A percentile compares a stretch with the other conserved stretches of the same genome.
These are phyloP conservation scores for Paramecium pentaurelia DNA, from an alignment of 73 alveolate species.

Conservation along the genomic window DNA sequence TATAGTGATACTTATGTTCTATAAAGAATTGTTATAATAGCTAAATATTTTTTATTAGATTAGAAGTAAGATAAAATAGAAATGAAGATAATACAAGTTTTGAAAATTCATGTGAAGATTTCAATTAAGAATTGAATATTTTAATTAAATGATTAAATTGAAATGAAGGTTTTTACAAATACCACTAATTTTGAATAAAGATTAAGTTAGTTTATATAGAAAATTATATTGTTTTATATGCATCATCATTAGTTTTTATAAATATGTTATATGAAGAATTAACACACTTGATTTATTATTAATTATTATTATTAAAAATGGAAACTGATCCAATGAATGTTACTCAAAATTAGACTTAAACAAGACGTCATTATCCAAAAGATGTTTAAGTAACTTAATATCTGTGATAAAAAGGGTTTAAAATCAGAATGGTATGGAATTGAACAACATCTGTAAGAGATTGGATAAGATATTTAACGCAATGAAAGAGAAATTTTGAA, in stretches of 20 bases:
- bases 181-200: not conserved
- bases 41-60: too few relatives aligned
- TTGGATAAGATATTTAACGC: not conserved
- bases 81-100: too few relatives aligned
- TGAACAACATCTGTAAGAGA: not conserved
- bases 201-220: not conserved
- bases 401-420: not conserved
- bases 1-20: too few relatives aligned
- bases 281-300: not conserved
- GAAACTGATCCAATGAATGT: conserved; percentile 40
- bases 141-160: not conserved
- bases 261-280: not conserved
- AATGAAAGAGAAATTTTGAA: conserved; percentile 15
- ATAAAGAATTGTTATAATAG: too few relatives aligned
- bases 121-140: not conserved
- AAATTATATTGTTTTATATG: not conserved
- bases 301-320: not conserved
- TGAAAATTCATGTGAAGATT: not conserved
- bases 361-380: conserved; percentile 30
- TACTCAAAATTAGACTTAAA: not conserved
- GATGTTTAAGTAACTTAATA: not conserved
- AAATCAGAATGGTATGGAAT: conserved; percentile 48
- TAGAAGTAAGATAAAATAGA: not conserved
- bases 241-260: not conserved
- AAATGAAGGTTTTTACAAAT: not conserved